A percentile compares a stretch with the other conserved stretches of the same genome.
These are phyloP conservation scores for Panicum miliaceum DNA, from an alignment of 176 grass and related monocot genomes.

Conservation along the genomic window DNA sequence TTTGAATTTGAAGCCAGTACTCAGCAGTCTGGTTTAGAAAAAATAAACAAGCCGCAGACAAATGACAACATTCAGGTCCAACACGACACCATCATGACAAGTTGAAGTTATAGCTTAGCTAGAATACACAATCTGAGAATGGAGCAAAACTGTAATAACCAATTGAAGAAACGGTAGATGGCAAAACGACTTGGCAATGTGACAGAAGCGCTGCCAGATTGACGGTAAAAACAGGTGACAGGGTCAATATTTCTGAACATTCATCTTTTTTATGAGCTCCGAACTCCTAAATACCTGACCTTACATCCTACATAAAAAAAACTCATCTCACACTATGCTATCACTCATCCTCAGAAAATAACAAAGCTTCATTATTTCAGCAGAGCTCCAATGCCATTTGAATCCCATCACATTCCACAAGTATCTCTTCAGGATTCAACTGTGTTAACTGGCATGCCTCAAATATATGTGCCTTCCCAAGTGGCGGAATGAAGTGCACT, in stretches of 20 bases:
- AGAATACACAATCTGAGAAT: background rate
- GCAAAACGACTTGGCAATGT: constrained; percentile 17
- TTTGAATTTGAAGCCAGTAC: background rate
- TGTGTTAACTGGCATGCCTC: background rate
- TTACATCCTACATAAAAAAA: constrained; percentile 31
- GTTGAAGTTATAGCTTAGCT: background rate
- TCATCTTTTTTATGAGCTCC: constrained; percentile 36
- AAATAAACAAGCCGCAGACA: background rate
- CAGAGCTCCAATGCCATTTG: constrained; percentile 17
- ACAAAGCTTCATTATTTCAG: constrained; percentile 47
- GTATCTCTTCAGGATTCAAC: constrained; percentile 7
- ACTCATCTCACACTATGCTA: constrained; percentile 28
- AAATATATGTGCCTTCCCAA: background rate
- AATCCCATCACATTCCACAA: constrained; percentile 29
- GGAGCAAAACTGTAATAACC: constrained; percentile 35
- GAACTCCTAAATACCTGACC: constrained; percentile 10
- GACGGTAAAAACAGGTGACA: background rate
- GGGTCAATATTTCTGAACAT: background rate
- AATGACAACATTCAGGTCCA: background rate
- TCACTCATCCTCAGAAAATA: constrained; percentile 28
- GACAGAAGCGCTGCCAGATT: constrained; percentile 9
- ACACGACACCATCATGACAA: background rate
- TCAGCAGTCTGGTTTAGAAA: background rate
- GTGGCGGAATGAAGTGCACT: background rate
- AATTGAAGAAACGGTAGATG: background rate